Base-by-base conservation (phyloP, 2,329 filamentous ascomycete genomes). In the Hymenoscyphus albidus region DNA sequence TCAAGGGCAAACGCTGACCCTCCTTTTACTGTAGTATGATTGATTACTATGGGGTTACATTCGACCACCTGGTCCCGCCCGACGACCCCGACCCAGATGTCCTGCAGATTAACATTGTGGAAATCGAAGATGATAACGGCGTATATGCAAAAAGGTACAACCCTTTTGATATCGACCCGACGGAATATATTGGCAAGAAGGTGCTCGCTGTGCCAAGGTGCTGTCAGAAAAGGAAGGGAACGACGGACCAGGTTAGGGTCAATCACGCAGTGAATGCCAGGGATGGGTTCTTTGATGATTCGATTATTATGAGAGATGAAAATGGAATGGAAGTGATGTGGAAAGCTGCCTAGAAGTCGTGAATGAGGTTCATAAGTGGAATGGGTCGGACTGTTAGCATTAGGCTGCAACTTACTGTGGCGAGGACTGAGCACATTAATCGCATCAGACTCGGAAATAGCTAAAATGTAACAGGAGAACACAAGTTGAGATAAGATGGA, bases 151-250 rank as follows among this genome's bases (percentile, higher is more conserved):
- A 78, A 44, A 67, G 71, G 58, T 68, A 68, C 60, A 68, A 78
- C 55, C 70, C 64, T 2, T 79, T 79, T 64, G 54, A 66, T 10
- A 72, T 80, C 12, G 69, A 80, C 67, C 69, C 74, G 16, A 70
- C 67, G 35, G 76, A 78, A 7, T 80, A 77, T 66, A 72, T 65
- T 55, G 76, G 77, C 31, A 76, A 76, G 69, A 79, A 74, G 70
- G 73, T 80, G 6, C 67, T 81, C 22, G 77, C 77, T 22, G 76
- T 80, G 60, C 76, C 75, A n/a, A 77, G 77, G 63, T 80, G 78
- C 65, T 79, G 77, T 67, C 75, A 78, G 69, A 74, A 70, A 65
- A 76, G 76, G 64, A 77, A 75, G 64, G 77, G 76, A 48, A 76
- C 75, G 31, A 67, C 69, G 62, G 75, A 78, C 71, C 70, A 71